Base-by-base conservation (phyloP, 1,284 basidiomycete species). In the Rhodofomes roseus region DNA sequence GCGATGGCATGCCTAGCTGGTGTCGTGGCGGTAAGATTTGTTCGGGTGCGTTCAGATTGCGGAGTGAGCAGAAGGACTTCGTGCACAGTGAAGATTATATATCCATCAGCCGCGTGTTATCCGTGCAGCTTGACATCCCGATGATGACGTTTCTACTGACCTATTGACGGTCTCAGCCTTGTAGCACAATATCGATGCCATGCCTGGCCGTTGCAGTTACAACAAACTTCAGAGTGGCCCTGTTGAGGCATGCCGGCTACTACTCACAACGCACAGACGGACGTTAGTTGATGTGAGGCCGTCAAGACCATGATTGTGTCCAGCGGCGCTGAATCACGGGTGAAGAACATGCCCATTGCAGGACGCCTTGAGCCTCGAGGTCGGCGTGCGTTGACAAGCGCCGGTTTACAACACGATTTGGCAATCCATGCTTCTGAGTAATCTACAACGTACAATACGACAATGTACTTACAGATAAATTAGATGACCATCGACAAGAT, bases 1-100 rank as follows among this genome's bases (percentile, higher is more conserved):
- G 59, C 16, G 51, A 23, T 14, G 54, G 57, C 62, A 60, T 63
- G n/a, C 23, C 16, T n/a, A 52, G 52, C 18, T 34, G 46, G 37
- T 18, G 23, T 22, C 6, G 4, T 22, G 20, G 44, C 22, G 54
- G 27, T 27, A 4, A 25, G 12, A 48, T 18, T 12, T 5, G 22
- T 25, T 25, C 16, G 25, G 11, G 43, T 11, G 11, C 43, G 43
- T 27, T 29, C 46, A 31, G 25, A 23, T 48, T 29, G 25, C 18
- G 43, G 18, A 18, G 46, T 9, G 37, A 48, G 20, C 4, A 9
- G 20, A n/a, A n/a, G 31, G 36, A 22, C n/a, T 12, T 20, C n/a
- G n/a, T 4, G 50, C 18, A 12, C 48, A 52, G 2, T 20, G 7
- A 1, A 5, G 50, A 18, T 18, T 52, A 52, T 34, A 52, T 52